Evolutionary conservation across 1,284 basidiomycete species (phyloP), one percentile per base, ranked within the genome.

Genomic region (Heterobasidion parviporum): DNA sequence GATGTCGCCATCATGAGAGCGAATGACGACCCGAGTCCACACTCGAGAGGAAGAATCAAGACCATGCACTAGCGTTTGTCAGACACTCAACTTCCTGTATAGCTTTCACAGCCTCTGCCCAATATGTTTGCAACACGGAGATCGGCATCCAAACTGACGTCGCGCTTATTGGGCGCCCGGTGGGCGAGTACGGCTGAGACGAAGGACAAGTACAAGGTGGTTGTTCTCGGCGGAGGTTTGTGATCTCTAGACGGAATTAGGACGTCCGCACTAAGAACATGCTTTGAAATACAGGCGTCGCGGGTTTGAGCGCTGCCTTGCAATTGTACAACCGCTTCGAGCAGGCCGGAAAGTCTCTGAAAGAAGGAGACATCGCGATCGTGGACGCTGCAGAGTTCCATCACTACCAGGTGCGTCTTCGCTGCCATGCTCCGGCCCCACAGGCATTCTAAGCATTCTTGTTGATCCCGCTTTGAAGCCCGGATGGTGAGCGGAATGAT

Each of bases 251-350:
- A 56, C 52, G 20, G 48, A 41, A 50, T 53, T 43, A 15, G 32
- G 35, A n/a, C 9, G 61, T 58, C 60, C 59, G 56, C 50, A 51
- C 50, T 35, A 12, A 10, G 49, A 9, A 16, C 53, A 38, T 54
- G 35, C 54, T 20, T 8, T 55, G 32, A 52, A 50, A 43, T 53
- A 44, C 67, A 92, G 91, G 91, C 53, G 83, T 84, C 18, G 92
- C 78, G 50, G 92, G 92, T 50, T 70, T 94, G 54, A 78, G 82
- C 46, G 84, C 87, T 48, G 91, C 92, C 50, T 85, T 88, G 67
- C 92, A 95, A 71, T 82, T 98, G 49, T 89, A 88, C 70, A 79
- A 85, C 63, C 78, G 85, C 26, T 92, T 96, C 72, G 79, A 79
- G 62, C 73, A 76, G 14, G 82, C 85, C 46, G 86, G 85, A 16